Percentiles rank a stretch among this genome's conserved stretches.
Evolutionary conservation across 352 stramenopile genomes (phyloP).

Genomic region (Phytopythium aichiense): DNA sequence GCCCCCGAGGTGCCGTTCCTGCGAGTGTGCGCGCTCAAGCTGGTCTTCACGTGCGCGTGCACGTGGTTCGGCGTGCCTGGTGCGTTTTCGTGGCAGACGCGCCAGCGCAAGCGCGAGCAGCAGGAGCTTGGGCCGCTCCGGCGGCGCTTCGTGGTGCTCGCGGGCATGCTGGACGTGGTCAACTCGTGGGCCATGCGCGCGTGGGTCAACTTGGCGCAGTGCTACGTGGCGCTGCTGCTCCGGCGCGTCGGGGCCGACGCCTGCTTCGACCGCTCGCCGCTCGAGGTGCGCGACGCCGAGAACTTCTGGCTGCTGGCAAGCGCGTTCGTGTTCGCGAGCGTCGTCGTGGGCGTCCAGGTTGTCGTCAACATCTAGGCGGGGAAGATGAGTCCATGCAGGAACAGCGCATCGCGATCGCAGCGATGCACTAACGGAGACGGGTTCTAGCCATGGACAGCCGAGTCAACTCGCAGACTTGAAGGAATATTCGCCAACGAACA

Average conservation of each 20-base stretch:
- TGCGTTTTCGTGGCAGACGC: conserved; percentile 49
- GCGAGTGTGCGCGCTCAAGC: conserved; percentile 53
- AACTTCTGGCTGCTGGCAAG: conserved; percentile 50
- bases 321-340: conserved; percentile 53
- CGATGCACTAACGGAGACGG: too few relatives aligned
- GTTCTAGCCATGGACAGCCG: too few relatives aligned
- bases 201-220: conserved; percentile 58
- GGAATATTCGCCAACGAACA: too few relatives aligned
- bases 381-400: background rate
- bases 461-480: too few relatives aligned
- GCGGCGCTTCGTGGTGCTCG: conserved; percentile 48
- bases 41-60: conserved; percentile 63
- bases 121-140: conserved; percentile 43
- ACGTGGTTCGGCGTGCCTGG: conserved; percentile 64
- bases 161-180: conserved; percentile 48
- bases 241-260: conserved; percentile 11
- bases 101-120: conserved; percentile 39
- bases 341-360: conserved; percentile 61
- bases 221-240: conserved; percentile 30
- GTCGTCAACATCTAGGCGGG: conserved; percentile 46
- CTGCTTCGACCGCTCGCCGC: conserved; percentile 38
- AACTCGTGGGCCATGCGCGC: conserved; percentile 54
- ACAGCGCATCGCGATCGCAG: too few relatives aligned
- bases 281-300: conserved; percentile 54
- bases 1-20: conserved; percentile 35